A percentile compares a stretch with the other conserved stretches of the same genome.
Conservation (phyloP, 495 filamentous ascomycete species). For the Darksidea phi region DNA sequence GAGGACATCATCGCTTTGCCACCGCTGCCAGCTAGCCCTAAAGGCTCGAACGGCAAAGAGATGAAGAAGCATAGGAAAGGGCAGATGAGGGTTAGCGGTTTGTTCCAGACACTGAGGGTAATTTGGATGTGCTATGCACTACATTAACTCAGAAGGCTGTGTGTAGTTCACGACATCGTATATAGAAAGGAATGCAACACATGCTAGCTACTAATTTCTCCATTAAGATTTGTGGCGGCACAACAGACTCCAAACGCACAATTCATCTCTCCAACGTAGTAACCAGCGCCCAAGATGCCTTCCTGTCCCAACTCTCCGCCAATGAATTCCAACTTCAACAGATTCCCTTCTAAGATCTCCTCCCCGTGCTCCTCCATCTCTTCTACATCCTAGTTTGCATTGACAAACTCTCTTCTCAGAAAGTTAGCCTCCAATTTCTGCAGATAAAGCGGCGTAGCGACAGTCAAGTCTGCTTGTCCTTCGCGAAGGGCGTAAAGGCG, state of each 20-base stretch:
- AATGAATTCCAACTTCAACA: constrained; percentile 42
- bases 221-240: too few species aligned
- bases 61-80: too few species aligned
- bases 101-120: too few species aligned
- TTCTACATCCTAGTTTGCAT: constrained; percentile 50
- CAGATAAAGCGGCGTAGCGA: constrained; percentile 47
- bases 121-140: neutral
- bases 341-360: constrained; percentile 43
- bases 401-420: constrained; percentile 47
- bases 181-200: too few species aligned
- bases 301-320: constrained; percentile 31
- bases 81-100: too few species aligned
- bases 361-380: constrained; percentile 46
- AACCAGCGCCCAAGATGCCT: constrained; percentile 11
- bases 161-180: too few species aligned
- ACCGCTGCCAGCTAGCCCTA: too few species aligned
- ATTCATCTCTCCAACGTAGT: too few species aligned
- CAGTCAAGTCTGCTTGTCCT: constrained; percentile 45
- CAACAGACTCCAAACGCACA: constrained; percentile 33
- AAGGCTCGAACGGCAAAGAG: too few species aligned
- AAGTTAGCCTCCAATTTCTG: constrained; percentile 36
- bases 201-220: too few species aligned
- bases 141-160: neutral
- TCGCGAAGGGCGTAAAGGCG: constrained; percentile 38
- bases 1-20: too few species aligned